Percentiles rank a stretch among this genome's conserved stretches.
phyloP scores from a whole-genome alignment of 106 monocot genomes.

The Ottelia alismoides region DNA sequence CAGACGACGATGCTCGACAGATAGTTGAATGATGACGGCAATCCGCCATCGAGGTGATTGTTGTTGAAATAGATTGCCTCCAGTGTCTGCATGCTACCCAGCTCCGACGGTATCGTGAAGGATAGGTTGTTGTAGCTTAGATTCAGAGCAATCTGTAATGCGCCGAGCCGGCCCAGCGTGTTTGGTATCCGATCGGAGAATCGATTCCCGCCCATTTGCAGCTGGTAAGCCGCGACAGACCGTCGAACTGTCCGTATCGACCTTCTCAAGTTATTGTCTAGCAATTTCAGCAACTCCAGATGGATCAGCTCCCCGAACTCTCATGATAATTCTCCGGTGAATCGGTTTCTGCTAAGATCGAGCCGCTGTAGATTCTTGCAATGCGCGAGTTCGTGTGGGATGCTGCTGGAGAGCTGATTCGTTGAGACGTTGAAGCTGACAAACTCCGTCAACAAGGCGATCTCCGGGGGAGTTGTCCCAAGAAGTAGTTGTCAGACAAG shows the following conservation, averaged over 20 bases:
- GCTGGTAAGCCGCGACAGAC: slow-evolving; percentile 37
- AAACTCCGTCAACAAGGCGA: slow-evolving; percentile 38
- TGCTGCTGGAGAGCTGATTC: slow-evolving; percentile 39
- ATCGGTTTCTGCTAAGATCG: slow-evolving; percentile 53
- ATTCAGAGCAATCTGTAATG: slow-evolving; percentile 66
- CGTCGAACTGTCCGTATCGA: slow-evolving; percentile 44
- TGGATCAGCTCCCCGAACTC: slow-evolving; percentile 48
- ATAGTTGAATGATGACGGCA: slow-evolving; percentile 40
- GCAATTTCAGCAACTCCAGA: slow-evolving; percentile 40
- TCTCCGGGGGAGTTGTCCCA: slow-evolving; percentile 55
- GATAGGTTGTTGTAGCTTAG: slow-evolving; percentile 63
- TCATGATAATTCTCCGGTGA: slow-evolving; percentile 37
- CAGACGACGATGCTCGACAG: slow-evolving; percentile 46
- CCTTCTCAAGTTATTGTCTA: slow-evolving; percentile 47
- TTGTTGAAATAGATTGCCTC: slow-evolving; percentile 46
- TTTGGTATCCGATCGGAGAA: slow-evolving; percentile 55
- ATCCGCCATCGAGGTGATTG: slow-evolving; percentile 52
- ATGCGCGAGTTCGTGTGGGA: slow-evolving; percentile 35
- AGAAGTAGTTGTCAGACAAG: slow-evolving; percentile 53
- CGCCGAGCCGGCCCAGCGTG: too few relatives aligned
- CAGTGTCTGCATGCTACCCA: slow-evolving; percentile 51
- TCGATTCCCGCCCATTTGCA: slow-evolving; percentile 61
- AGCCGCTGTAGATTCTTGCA: slow-evolving; percentile 77
- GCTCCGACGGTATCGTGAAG: slow-evolving; percentile 44
- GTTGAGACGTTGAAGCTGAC: slow-evolving; percentile 59